phyloP scores from a whole-genome alignment of 202 grass and related monocot species.

The Zizania palustris region DNA sequence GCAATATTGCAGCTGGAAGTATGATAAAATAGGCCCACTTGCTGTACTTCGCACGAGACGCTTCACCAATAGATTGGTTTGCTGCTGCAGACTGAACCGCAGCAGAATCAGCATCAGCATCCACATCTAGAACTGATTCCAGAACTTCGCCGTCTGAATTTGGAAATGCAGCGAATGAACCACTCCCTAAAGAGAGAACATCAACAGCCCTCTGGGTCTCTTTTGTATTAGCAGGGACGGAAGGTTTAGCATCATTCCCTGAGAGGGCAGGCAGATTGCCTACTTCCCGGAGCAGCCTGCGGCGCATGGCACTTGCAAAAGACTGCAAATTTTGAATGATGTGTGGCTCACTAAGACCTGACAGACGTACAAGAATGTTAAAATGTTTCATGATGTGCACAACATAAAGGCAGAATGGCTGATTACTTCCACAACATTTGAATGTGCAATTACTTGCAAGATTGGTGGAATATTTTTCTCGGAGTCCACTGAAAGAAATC shows the following conservation, averaged over 20 bases:
- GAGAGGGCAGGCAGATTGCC: conserved; percentile 78
- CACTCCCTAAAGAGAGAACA: conserved; percentile 69
- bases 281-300: conserved; percentile 63
- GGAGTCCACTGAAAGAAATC: conserved; percentile 34
- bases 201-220: conserved; percentile 40
- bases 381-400: conserved; percentile 20
- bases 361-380: conserved; percentile 30
- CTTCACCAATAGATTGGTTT: conserved; percentile 40
- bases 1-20: conserved; percentile 48
- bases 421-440: conserved; percentile 36
- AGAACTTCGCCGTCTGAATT: conserved; percentile 39
- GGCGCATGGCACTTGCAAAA: conserved; percentile 47
- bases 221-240: conserved; percentile 28
- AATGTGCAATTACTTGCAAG: conserved; percentile 52
- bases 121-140: conserved; percentile 29
- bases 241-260: conserved; percentile 50
- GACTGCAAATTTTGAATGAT: conserved; percentile 49
- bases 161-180: conserved; percentile 62
- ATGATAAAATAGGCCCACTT: conserved; percentile 63
- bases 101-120: conserved; percentile 28
- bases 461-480: conserved; percentile 42
- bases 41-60: conserved; percentile 40
- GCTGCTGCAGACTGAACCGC: conserved; percentile 36
- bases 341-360: conserved; percentile 46
- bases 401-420: conserved; percentile 3